phyloP scores from a whole-genome alignment of 768 basidiomycete genomes.

The Termitomyces sp. region DNA sequence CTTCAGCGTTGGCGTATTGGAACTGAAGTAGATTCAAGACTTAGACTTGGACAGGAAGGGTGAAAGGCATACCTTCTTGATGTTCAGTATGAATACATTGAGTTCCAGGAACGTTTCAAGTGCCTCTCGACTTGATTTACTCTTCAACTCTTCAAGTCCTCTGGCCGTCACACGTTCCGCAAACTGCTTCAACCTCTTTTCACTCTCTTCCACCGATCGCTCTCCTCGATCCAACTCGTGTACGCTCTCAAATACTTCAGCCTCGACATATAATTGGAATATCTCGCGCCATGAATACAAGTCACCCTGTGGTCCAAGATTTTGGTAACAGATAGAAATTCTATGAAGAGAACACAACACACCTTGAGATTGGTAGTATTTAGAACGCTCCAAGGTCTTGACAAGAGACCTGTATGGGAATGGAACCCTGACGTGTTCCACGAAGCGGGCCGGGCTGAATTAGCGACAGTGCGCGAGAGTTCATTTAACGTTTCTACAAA shows the following conservation, averaged over 20 bases:
- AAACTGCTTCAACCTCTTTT: constrained; percentile 61
- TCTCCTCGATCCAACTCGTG: constrained; percentile 66
- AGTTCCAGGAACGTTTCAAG: constrained; percentile 71
- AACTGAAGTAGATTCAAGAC: constrained; percentile 40
- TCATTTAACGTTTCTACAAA: constrained; percentile 40
- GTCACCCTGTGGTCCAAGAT: constrained; percentile 43
- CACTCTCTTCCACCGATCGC: constrained; percentile 63
- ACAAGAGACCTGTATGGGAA: constrained; percentile 40
- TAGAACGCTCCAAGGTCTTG: constrained; percentile 28
- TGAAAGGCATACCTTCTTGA: constrained; percentile 60
- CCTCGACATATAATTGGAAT: constrained; percentile 82
- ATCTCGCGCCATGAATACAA: constrained; percentile 89
- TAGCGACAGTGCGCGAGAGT: constrained; percentile 34
- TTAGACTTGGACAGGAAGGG: background rate
- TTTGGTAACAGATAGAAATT: background rate
- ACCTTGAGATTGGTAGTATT: constrained; percentile 14
- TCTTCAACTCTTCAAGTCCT: constrained; percentile 56
- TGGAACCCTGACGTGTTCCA: constrained; percentile 35
- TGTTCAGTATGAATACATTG: constrained; percentile 73
- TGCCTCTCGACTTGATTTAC: constrained; percentile 52
- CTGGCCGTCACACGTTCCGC: constrained; percentile 52
- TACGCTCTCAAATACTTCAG: constrained; percentile 78
- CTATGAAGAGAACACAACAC: constrained; percentile 9
- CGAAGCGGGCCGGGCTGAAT: constrained; percentile 40
- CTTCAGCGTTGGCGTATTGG: constrained; percentile 81